These are phyloP conservation scores for Penicillium samsonianum DNA, from an alignment of 495 filamentous ascomycete species.

Conservation along the genomic window DNA sequence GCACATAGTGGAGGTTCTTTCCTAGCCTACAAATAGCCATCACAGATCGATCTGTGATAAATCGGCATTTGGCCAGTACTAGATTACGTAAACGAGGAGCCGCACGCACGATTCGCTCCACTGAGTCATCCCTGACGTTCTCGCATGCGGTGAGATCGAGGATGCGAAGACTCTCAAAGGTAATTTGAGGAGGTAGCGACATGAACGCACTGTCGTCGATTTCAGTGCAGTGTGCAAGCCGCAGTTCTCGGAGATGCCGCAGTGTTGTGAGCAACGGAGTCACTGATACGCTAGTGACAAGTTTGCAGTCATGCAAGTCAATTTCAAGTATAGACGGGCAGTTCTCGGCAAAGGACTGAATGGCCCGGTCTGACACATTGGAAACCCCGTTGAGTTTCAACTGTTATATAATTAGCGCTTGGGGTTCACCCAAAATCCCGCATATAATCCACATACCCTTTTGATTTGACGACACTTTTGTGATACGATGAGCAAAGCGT, in stretches of 20 bases:
- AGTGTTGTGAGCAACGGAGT: constrained; percentile 74
- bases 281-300: constrained; percentile 77
- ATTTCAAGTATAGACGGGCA: constrained; percentile 95
- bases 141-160: constrained; percentile 89
- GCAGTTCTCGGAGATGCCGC: constrained; percentile 81
- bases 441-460: constrained; percentile 57
- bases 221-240: constrained; percentile 78
- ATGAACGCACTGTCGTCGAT: constrained; percentile 87
- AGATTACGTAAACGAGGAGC: constrained; percentile 90
- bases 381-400: constrained; percentile 91
- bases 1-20: constrained; percentile 95
- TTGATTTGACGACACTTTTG: constrained; percentile 84
- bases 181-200: constrained; percentile 61
- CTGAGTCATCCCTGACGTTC: constrained; percentile 77
- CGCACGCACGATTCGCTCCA: constrained; percentile 80
- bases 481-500: constrained; percentile 79
- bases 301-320: constrained; percentile 83
- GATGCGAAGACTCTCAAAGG: constrained; percentile 85
- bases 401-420: constrained; percentile 50
- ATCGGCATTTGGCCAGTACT: constrained; percentile 89
- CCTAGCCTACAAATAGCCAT: constrained; percentile 81
- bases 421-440: not conserved
- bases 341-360: constrained; percentile 80
- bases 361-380: constrained; percentile 74
- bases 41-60: constrained; percentile 90